These are phyloP conservation scores for Juglanconis oblonga DNA, from an alignment of 2,329 filamentous ascomycete species.

Conservation along the genomic window DNA sequence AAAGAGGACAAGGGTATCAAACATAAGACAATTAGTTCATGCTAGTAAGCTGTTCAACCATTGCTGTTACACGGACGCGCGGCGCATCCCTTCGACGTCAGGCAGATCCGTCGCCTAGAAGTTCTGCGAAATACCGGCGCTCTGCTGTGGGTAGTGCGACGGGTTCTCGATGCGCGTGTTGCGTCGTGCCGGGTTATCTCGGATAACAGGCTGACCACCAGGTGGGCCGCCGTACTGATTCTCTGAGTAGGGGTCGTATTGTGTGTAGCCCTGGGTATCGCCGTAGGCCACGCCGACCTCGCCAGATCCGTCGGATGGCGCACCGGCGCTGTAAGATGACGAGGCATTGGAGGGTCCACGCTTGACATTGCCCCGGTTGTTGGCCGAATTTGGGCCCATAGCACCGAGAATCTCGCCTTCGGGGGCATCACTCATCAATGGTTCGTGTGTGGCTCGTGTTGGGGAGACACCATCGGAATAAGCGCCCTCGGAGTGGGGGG, in stretches of 20 bases:
- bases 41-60: slow-evolving; percentile 10
- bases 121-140: slow-evolving; percentile 93
- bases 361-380: slow-evolving; percentile 70
- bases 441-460: not conserved
- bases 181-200: slow-evolving; percentile 85
- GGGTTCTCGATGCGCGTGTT: slow-evolving; percentile 95
- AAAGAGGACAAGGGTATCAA: slow-evolving; percentile 20
- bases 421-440: not conserved
- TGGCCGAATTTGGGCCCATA: slow-evolving; percentile 22
- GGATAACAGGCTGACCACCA: slow-evolving; percentile 73
- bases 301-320: slow-evolving; percentile 66
- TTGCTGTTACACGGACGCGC: not conserved
- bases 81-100: not conserved
- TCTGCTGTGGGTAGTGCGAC: slow-evolving; percentile 85
- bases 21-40: slow-evolving; percentile 4
- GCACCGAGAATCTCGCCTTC: not conserved
- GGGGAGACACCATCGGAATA: slow-evolving; percentile 37
- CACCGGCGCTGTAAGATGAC: slow-evolving; percentile 85
- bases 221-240: slow-evolving; percentile 32
- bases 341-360: slow-evolving; percentile 94
- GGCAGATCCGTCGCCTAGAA: slow-evolving; percentile 56
- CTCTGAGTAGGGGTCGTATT: slow-evolving; percentile 58
- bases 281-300: slow-evolving; percentile 48
- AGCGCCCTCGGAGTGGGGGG: slow-evolving; percentile 65
- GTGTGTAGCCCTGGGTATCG: slow-evolving; percentile 53